Evolutionary conservation across 2,329 filamentous ascomycete genomes (phyloP), one percentile per base, ranked within the genome.

Genomic region (Lachnellula willkommii): DNA sequence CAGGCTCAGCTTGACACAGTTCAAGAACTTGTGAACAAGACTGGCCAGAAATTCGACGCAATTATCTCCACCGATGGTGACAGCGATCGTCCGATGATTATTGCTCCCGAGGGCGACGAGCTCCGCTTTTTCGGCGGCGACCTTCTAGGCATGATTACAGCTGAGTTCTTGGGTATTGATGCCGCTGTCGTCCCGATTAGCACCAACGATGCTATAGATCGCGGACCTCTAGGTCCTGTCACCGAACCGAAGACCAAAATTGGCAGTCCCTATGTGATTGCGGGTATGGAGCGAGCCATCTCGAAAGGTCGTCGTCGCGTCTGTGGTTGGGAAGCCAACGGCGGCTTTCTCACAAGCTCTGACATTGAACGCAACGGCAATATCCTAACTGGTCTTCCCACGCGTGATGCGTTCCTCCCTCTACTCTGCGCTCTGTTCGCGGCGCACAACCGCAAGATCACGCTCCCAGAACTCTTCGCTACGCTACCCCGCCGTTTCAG

Each of bases 291-390:
- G 59, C 48, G 52, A n/a, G 66, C 68, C n/a, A 56, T 63, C 35
- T 36, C 53, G 7, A 68, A 68, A 55, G 67, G 67, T 0, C 64
- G 63, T 49, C 51, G 42, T 14, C 64, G 64, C 28, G 66, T 70
- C 53, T 66, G 63, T 52, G 68, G 68, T 43, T 70, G 68, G 68
- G 68, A 70, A 59, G 68, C 68, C 35, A 70, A 70, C 39, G 68
- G 68, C 12, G 68, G 68, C 12, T 70, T 70, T 54, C 66, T 70
- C 47, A 70, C 68, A 1, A 65, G 66, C 26, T 68, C 64, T 11
- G 64, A 70, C 39, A 62, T 70, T 37, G 54, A 65, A 50, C 60
- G 61, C 17, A 60, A 70, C 35, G 66, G 64, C 48, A 65, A 67
- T 42, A 37, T 56, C 2, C 65, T 70, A 2, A 61, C 66, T 1